Evolutionary conservation across 2,329 filamentous ascomycete species (phyloP).

Genomic region (Cladobotryum mycophilum): DNA sequence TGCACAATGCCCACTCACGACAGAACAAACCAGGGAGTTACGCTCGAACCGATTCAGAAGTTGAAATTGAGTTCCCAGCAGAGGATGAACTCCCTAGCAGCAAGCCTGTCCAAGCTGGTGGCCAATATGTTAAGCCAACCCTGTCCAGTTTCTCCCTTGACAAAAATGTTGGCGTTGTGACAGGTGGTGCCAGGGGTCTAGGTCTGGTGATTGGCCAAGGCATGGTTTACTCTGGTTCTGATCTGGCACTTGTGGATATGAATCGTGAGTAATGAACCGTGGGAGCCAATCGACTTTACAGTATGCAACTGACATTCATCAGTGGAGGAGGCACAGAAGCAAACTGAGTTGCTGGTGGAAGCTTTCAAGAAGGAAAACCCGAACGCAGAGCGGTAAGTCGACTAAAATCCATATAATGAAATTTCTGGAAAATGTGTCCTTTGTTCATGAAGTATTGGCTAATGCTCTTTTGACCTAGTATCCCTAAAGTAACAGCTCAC

Average conservation of each 20-base stretch:
- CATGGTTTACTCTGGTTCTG: slow-evolving; percentile 78
- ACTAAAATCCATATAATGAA: neutral
- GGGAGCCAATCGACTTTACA: neutral
- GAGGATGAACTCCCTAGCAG: slow-evolving; percentile 67
- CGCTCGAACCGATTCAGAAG: slow-evolving; percentile 72
- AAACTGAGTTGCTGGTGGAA: slow-evolving; percentile 67
- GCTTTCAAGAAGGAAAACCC: slow-evolving; percentile 77
- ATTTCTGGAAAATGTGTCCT: neutral
- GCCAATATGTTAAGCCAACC: slow-evolving; percentile 77
- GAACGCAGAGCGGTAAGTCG: slow-evolving; percentile 55
- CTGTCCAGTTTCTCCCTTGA: slow-evolving; percentile 82
- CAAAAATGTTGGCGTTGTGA: slow-evolving; percentile 76
- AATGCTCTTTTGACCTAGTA: slow-evolving; percentile 32
- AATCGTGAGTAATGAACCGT: slow-evolving; percentile 58
- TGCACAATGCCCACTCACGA: slow-evolving; percentile 29
- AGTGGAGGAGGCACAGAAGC: slow-evolving; percentile 79
- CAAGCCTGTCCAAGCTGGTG: slow-evolving; percentile 66
- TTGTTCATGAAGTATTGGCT: neutral
- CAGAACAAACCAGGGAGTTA: slow-evolving; percentile 53
- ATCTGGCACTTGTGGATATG: slow-evolving; percentile 88
- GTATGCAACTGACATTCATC: slow-evolving; percentile 2
- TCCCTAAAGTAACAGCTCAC: slow-evolving; percentile 83
- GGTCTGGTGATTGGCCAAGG: slow-evolving; percentile 92
- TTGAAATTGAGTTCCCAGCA: slow-evolving; percentile 72
- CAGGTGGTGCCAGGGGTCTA: slow-evolving; percentile 81